Evolutionary conservation across 148 eudicot species (phyloP).

Genomic region (Camellia japonica): DNA sequence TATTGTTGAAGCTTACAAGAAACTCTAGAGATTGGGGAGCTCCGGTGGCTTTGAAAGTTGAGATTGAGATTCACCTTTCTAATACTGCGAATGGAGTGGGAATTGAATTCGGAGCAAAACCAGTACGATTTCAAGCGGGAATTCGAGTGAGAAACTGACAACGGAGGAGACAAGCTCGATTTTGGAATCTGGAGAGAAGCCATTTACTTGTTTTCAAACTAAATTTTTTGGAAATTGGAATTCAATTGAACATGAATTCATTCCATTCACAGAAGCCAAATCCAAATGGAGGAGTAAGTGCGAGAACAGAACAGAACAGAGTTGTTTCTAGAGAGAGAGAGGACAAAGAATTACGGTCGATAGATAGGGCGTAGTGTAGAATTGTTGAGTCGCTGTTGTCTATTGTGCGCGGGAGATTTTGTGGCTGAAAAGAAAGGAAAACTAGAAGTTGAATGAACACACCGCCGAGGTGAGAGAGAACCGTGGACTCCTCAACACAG

Average conservation of each 20-base stretch:
- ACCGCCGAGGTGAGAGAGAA: too few species aligned
- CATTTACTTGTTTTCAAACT: conserved; percentile 24
- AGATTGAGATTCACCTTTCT: conserved; percentile 12
- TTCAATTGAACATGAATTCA: not conserved
- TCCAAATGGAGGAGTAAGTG: not conserved
- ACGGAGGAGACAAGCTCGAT: conserved; percentile 28
- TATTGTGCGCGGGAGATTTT: conserved; percentile 25
- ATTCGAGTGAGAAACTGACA: conserved; percentile 28
- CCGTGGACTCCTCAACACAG: too few species aligned
- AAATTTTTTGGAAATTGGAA: too few species aligned
- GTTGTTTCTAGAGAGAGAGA: conserved; percentile 12
- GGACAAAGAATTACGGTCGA: not conserved
- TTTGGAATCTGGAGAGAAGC: conserved; percentile 52
- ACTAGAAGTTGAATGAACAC: too few species aligned
- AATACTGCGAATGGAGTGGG: conserved; percentile 5
- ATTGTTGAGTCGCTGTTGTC: not conserved
- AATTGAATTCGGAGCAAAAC: conserved; percentile 33
- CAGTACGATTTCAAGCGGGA: conserved; percentile 19
- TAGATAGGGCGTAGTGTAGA: conserved; percentile 25
- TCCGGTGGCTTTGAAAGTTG: conserved; percentile 21
- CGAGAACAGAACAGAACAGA: not conserved
- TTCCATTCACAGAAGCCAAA: not conserved
- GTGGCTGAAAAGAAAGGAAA: not conserved
- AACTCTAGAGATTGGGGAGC: conserved; percentile 29
- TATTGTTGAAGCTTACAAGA: conserved; percentile 51